Base-by-base conservation (phyloP, 2,329 filamentous ascomycete species). In the Epicoccum sorghinum region DNA sequence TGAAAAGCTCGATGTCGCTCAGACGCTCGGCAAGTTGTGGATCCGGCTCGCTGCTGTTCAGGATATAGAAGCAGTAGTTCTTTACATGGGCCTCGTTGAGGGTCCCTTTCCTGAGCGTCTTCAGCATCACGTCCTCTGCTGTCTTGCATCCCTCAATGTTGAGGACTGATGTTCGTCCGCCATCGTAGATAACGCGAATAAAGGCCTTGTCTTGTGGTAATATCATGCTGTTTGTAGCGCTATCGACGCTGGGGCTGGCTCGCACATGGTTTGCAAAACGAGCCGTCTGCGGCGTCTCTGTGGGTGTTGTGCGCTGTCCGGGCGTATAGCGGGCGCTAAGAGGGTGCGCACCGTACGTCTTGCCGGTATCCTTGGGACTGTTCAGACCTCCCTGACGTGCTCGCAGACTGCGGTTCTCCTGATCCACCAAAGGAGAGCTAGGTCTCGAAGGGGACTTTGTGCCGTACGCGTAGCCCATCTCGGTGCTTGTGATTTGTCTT, bases 51-150 rank as follows among this genome's bases (percentile, higher is more conserved):
- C 91, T 80, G 45, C 93, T 93, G 62, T 91, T 88, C 54, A 98
- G 81, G 1, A 96, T 89, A 81, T 95, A 98, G 78, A 99, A 98
- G 79, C 93, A 97, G 77, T 96, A 98, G 69, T 96, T 96, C 67
- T 92, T 86, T 72, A 95, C 90, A 68, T 97, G 92, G 59, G 93
- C 90, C 70, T 96, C 92, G 22, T 92, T 90, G 27, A 96, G 83
- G 36, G 88, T 87, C 60, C 96, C 90, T 74, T 98, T 98, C 63
- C 89, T 86, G 39, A 98, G 78, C 0, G 95, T 96, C 57, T 91
- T 89, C 40, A 92, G 84, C 80, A 97, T 93, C 47, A 98, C 90
- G 63, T 98, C 92, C 68, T 97, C 95, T 57, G 91, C 90, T 4
- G 89, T 95, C 69, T 88, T 92, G 81, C 93, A 97, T 61, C 90